Evolutionary conservation across 805 yeast species (phyloP).

Genomic region (Wickerhamiella parazyma): DNA sequence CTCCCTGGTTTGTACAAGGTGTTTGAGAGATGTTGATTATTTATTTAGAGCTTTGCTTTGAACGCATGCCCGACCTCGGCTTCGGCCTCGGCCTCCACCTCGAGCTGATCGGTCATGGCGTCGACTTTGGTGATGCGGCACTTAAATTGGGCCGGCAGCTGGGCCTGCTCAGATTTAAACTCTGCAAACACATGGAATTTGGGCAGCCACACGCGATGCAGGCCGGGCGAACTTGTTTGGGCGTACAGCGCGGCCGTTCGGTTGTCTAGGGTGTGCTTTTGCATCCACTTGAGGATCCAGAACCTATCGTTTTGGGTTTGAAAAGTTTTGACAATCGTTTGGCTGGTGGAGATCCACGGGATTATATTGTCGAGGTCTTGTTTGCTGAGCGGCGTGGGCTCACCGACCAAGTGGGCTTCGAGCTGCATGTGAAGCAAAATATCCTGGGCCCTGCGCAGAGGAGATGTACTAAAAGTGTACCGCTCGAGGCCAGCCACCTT

Average conservation of each 20-base stretch:
- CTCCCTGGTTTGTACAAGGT: slow-evolving; percentile 83
- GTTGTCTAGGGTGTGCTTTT: background rate
- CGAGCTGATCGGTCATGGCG: background rate
- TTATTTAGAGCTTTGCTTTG: slow-evolving; percentile 1
- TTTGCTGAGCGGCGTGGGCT: slow-evolving; percentile 7
- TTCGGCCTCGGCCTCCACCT: no score
- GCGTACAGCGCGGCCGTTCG: background rate
- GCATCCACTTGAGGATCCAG: slow-evolving; percentile 1
- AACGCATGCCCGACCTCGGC: background rate
- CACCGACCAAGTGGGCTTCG: slow-evolving; percentile 30
- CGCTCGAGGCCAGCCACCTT: slow-evolving; percentile 45
- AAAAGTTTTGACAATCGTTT: background rate
- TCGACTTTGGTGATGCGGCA: background rate
- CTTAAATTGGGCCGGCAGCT: background rate
- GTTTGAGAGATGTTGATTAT: slow-evolving; percentile 64
- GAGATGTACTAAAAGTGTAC: slow-evolving; percentile 76
- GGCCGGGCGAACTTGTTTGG: background rate
- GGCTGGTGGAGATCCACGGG: slow-evolving; percentile 8
- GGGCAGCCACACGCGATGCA: background rate
- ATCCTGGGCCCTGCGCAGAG: slow-evolving; percentile 73
- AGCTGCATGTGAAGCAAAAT: slow-evolving; percentile 69
- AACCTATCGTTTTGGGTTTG: slow-evolving; percentile 1
- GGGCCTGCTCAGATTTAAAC: background rate
- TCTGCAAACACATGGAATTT: background rate
- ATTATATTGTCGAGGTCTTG: background rate